Conservation (phyloP, 371 early-diverging fungal genomes). For the Rhizopus microsporus region DNA sequence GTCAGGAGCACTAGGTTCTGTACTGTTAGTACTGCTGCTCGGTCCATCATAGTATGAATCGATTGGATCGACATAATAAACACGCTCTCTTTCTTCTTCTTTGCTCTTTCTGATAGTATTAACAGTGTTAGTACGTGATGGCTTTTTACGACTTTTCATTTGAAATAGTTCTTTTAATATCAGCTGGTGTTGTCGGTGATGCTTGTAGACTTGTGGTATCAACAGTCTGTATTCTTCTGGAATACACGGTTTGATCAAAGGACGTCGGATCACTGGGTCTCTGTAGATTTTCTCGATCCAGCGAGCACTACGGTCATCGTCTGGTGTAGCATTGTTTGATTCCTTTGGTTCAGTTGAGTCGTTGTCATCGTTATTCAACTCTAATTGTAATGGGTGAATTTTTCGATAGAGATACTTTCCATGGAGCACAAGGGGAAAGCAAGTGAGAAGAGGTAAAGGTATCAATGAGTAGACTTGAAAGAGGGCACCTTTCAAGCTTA, state of each 20-base stretch:
- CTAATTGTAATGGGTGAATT: not conserved
- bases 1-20: not conserved
- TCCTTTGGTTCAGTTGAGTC: not conserved
- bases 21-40: not conserved
- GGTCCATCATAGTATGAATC: not conserved
- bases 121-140: not conserved
- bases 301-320: slow-evolving; percentile 1
- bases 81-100: no score
- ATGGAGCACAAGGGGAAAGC: slow-evolving; percentile 29
- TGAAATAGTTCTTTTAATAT: not conserved
- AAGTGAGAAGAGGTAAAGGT: slow-evolving; percentile 71
- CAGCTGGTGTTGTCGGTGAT: not conserved
- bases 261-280: slow-evolving; percentile 45
- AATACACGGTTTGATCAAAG: slow-evolving; percentile 29
- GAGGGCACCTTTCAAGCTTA: slow-evolving; percentile 45
- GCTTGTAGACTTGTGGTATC: not conserved
- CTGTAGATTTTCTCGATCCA: slow-evolving; percentile 41
- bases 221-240: not conserved
- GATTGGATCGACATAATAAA: no score
- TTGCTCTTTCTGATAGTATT: no score
- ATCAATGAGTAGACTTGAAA: slow-evolving; percentile 53
- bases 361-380: not conserved
- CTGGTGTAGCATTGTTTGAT: not conserved
- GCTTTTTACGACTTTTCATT: not conserved
- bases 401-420: slow-evolving; percentile 13